Conservation (phyloP, 169 alveolate genomes). For the Eimeria tenella region DNA sequence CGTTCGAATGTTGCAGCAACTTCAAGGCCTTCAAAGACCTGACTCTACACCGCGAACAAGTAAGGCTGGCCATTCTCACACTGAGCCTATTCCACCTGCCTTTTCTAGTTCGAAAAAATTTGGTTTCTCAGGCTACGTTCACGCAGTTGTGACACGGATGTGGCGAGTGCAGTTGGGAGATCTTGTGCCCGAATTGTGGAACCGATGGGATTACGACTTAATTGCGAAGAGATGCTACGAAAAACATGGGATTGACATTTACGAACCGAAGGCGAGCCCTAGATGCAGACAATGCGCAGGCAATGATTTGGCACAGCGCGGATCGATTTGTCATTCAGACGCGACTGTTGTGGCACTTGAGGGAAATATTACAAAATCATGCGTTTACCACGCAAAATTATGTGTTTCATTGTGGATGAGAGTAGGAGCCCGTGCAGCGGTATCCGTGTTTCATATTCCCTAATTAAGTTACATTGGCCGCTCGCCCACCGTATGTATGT, state of each 20-base stretch:
- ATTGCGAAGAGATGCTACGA: constrained; percentile 64
- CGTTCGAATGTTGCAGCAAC: constrained; percentile 23
- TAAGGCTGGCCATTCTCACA: neutral
- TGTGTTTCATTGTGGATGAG: no score
- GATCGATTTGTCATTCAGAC: neutral
- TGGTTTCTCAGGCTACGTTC: no score
- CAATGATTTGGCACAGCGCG: neutral
- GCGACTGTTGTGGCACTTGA: neutral
- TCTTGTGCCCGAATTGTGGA: constrained; percentile 56
- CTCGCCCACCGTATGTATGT: no score
- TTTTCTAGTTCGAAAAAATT: no score
- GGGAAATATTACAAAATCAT: no score
- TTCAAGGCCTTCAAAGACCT: constrained; percentile 57
- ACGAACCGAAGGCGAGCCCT: constrained; percentile 62
- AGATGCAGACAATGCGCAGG: neutral
- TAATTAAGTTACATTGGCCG: no score
- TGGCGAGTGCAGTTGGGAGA: constrained; percentile 60
- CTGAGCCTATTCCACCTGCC: no score
- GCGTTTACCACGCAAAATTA: no score
- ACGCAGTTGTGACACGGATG: neutral
- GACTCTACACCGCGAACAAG: constrained; percentile 56
- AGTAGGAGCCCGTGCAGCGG: no score
- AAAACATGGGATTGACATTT: constrained; percentile 76
- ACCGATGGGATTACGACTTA: constrained; percentile 77
- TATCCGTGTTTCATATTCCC: no score